These are phyloP conservation scores for Acmispon strigosus DNA, from an alignment of 306 rosid genomes.

Conservation along the genomic window DNA sequence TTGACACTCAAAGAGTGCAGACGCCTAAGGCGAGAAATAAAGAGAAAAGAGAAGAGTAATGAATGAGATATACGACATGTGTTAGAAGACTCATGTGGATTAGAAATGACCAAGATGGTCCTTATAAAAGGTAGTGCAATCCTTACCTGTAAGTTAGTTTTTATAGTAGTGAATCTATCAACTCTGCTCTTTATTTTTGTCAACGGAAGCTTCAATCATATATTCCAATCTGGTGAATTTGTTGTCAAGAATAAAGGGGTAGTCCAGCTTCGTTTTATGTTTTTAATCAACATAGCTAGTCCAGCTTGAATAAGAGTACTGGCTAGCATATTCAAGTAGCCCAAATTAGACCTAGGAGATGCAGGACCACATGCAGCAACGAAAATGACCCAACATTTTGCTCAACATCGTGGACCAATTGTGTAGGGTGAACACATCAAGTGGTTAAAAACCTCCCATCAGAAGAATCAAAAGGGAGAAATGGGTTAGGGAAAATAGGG, in stretches of 20 bases:
- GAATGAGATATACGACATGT: too few species aligned
- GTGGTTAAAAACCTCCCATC: slow-evolving; percentile 25
- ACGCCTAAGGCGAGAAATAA: too few species aligned
- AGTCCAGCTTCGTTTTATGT: too few species aligned
- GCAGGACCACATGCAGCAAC: slow-evolving; percentile 29
- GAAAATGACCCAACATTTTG: slow-evolving; percentile 44
- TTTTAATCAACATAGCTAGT: neutral
- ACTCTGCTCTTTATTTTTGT: too few species aligned
- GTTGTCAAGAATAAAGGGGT: neutral
- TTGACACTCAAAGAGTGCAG: too few species aligned
- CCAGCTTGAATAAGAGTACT: slow-evolving; percentile 15
- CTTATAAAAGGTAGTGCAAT: too few species aligned
- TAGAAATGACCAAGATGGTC: too few species aligned
- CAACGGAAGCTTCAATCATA: slow-evolving; percentile 10
- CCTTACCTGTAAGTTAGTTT: too few species aligned
- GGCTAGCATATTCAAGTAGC: neutral
- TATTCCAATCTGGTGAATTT: neutral
- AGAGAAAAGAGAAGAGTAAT: too few species aligned
- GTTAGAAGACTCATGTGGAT: too few species aligned
- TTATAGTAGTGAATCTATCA: neutral
- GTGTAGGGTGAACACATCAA: slow-evolving; percentile 20
- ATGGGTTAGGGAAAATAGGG: neutral
- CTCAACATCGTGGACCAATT: slow-evolving; percentile 16
- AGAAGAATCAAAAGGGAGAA: neutral
- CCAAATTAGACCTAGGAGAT: slow-evolving; percentile 24